A percentile compares a stretch with the other conserved stretches of the same genome.
phyloP scores from a whole-genome alignment of 2,329 filamentous ascomycete species.

The Xylariomycetidae sp. region DNA sequence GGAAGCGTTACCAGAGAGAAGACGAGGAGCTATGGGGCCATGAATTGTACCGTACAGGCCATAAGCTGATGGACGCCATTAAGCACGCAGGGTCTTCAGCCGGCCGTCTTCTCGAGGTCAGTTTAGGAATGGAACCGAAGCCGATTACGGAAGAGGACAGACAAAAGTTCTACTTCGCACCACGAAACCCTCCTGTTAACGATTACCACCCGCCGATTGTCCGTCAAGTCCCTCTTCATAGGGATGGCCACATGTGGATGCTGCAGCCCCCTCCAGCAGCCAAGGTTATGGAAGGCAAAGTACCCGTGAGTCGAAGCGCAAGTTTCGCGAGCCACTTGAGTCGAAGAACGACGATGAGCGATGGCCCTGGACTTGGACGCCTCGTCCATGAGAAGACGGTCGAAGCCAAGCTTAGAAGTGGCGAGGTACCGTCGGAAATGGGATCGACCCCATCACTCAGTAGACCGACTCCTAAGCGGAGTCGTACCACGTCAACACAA shows the following conservation, averaged over 20 bases:
- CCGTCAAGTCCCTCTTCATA: slow-evolving; percentile 65
- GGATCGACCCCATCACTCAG: slow-evolving; percentile 17
- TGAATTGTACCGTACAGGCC: slow-evolving; percentile 49
- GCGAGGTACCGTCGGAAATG: slow-evolving; percentile 28
- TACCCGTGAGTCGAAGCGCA: slow-evolving; percentile 59
- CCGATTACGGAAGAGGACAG: slow-evolving; percentile 45
- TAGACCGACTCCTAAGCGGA: slow-evolving; percentile 7
- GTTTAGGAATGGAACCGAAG: slow-evolving; percentile 48
- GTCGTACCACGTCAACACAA: slow-evolving; percentile 13
- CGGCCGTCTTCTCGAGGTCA: slow-evolving; percentile 48
- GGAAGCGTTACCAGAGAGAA: slow-evolving; percentile 75
- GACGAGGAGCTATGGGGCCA: slow-evolving; percentile 83
- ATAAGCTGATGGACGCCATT: slow-evolving; percentile 54
- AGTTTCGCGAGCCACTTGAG: slow-evolving; percentile 52
- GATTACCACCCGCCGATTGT: slow-evolving; percentile 83
- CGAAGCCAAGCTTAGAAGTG: slow-evolving; percentile 41
- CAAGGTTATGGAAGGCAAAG: slow-evolving; percentile 85
- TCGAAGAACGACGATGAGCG: slow-evolving; percentile 36
- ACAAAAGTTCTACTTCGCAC: slow-evolving; percentile 56
- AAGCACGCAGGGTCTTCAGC: slow-evolving; percentile 55
- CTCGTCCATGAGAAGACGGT: slow-evolving; percentile 41
- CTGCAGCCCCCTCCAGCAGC: slow-evolving; percentile 85
- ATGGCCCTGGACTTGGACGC: slow-evolving; percentile 39
- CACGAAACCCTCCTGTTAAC: slow-evolving; percentile 70
- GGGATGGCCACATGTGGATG: slow-evolving; percentile 81